Conservation (phyloP, 345 rosid species). For the Eucalyptus virginea region DNA sequence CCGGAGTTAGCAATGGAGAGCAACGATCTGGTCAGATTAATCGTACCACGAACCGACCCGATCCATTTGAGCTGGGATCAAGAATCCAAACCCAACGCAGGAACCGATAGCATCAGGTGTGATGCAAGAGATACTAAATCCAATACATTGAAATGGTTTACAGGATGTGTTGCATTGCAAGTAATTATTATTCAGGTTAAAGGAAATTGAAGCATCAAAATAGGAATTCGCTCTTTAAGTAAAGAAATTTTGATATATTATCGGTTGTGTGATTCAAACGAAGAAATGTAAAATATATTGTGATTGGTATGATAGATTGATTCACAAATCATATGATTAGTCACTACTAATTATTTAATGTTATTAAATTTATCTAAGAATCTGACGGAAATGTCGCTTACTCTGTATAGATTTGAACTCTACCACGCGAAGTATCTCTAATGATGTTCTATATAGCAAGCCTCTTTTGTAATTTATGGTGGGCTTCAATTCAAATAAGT, state of each 20-base stretch:
- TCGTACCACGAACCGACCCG: background rate
- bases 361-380: background rate
- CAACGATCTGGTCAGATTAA: no score
- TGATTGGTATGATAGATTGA: background rate
- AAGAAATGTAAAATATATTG: background rate
- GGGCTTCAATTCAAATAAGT: background rate
- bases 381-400: background rate
- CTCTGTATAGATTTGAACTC: background rate
- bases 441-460: background rate
- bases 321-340: background rate
- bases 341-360: background rate
- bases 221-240: fast-evolving
- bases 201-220: background rate
- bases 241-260: background rate
- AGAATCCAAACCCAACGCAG: background rate
- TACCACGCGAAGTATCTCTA: background rate
- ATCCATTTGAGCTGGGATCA: background rate
- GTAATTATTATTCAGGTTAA: background rate
- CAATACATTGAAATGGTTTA: background rate
- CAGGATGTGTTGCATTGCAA: background rate
- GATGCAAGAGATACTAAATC: background rate
- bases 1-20: no score
- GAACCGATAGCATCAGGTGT: fast-evolving
- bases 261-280: fast-evolving
- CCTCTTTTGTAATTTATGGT: background rate